phyloP scores from a whole-genome alignment of 2,329 filamentous ascomycete genomes.

The Colletotrichum sp. region DNA sequence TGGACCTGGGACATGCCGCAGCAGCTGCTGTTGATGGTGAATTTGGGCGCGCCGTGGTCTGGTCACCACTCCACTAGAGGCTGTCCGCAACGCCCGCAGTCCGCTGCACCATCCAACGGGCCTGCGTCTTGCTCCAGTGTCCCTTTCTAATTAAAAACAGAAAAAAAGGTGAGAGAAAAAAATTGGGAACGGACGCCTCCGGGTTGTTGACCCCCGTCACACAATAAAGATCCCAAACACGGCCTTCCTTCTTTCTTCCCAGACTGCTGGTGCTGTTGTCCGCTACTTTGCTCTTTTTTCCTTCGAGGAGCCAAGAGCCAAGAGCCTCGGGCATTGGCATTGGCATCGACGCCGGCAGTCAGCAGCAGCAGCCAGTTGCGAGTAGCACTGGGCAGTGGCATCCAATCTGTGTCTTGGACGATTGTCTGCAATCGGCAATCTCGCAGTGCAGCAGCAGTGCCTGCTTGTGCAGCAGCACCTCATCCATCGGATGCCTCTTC shows the following conservation, averaged over 20 bases:
- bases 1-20: constrained; percentile 4
- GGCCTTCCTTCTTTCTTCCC: not conserved
- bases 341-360: not conserved
- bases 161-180: not conserved
- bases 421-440: not conserved
- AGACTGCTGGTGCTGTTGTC: not conserved
- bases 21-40: not conserved
- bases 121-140: not conserved
- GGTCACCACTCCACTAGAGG: constrained; percentile 2
- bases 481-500: not conserved
- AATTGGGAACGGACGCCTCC: not conserved
- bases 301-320: not conserved
- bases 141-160: not conserved
- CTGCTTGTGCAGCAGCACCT: not conserved
- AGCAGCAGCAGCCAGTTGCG: constrained; percentile 4
- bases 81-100: constrained; percentile 10
- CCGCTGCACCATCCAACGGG: not conserved
- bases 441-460: not conserved
- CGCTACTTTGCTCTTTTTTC: not conserved
- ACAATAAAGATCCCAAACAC: not conserved
- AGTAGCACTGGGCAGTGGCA: not conserved
- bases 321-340: not conserved
- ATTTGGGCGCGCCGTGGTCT: not conserved
- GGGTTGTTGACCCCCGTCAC: not conserved
- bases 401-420: not conserved